These are phyloP conservation scores for Tricholomella constricta DNA, from an alignment of 768 basidiomycete species.

Conservation along the genomic window DNA sequence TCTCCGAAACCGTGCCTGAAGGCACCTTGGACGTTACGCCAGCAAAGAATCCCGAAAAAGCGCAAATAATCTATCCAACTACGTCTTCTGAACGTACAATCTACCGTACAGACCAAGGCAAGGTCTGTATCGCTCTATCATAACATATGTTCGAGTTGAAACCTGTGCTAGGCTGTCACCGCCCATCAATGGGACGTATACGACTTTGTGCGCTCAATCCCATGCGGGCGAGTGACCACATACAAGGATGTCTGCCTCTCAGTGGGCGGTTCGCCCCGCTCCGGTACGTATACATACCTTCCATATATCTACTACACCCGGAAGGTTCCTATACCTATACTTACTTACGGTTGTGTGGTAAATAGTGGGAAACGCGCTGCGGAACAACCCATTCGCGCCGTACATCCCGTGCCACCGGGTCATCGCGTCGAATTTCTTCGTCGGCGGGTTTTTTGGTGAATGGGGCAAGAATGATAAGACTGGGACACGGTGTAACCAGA, in stretches of 20 bases:
- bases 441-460: constrained; percentile 68
- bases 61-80: constrained; percentile 26
- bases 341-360: background rate
- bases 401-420: constrained; percentile 72
- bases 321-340: background rate
- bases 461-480: constrained; percentile 51
- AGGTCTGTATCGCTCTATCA: constrained; percentile 24
- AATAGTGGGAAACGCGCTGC: constrained; percentile 62
- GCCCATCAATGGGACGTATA: constrained; percentile 63
- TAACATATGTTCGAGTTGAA: background rate
- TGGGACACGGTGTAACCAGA: constrained; percentile 44
- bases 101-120: constrained; percentile 37
- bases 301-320: background rate
- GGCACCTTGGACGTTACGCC: background rate
- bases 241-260: constrained; percentile 55
- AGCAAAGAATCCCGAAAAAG: background rate
- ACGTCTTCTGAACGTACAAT: constrained; percentile 25
- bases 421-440: constrained; percentile 57
- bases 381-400: constrained; percentile 68
- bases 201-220: constrained; percentile 51
- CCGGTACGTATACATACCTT: constrained; percentile 47
- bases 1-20: background rate
- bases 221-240: constrained; percentile 53
- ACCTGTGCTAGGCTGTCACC: constrained; percentile 43
- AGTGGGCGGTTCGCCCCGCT: constrained; percentile 63